Percentiles rank a stretch among this genome's conserved stretches.
Conservation (phyloP, 176 grass and related monocot species). For the Oryza punctata region DNA sequence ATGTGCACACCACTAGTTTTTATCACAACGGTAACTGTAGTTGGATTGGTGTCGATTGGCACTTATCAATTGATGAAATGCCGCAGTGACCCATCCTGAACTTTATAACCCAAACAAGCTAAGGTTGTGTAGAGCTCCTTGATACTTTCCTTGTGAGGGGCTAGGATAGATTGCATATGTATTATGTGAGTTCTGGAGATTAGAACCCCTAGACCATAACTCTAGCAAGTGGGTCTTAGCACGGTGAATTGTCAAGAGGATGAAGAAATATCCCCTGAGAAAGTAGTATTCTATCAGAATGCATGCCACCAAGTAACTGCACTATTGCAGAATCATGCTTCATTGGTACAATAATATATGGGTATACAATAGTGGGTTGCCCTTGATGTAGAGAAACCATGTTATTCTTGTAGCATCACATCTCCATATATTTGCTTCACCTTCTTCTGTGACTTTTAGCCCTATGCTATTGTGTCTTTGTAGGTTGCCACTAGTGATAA, state of each 20-base stretch:
- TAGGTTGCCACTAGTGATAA: too few relatives aligned
- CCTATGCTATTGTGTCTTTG: background rate
- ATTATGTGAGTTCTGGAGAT: background rate
- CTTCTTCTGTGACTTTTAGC: background rate
- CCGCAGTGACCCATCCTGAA: background rate
- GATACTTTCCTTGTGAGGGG: background rate
- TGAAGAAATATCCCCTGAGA: conserved; percentile 2
- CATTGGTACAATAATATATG: background rate
- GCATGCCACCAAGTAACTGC: background rate
- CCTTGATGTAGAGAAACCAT: background rate
- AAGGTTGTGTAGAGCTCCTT: background rate
- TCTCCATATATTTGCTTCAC: background rate
- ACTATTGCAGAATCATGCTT: background rate
- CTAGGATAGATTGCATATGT: background rate
- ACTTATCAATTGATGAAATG: conserved; percentile 22
- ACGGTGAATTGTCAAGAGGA: background rate
- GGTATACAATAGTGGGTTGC: background rate
- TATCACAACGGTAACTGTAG: background rate
- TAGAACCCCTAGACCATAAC: background rate
- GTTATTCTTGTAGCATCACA: background rate
- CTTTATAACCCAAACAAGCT: background rate
- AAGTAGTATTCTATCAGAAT: background rate
- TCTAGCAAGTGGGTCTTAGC: background rate
- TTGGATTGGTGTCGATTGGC: background rate
- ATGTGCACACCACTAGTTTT: background rate